These are phyloP conservation scores for Fusarium nelsonii DNA, from an alignment of 2,329 filamentous ascomycete genomes.

Conservation along the genomic window DNA sequence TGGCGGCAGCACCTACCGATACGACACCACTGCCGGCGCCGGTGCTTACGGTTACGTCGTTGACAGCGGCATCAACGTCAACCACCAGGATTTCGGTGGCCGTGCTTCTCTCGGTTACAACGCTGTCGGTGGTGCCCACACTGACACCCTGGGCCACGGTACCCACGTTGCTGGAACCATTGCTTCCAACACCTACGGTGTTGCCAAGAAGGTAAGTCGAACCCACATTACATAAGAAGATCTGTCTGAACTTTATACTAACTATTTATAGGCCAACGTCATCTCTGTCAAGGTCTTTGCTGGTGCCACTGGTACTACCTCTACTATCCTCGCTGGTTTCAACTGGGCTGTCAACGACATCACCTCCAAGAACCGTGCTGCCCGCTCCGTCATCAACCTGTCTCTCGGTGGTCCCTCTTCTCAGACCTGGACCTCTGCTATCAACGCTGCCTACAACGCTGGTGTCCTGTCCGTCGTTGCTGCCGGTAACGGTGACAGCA, in stretches of 20 bases:
- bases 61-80: constrained; percentile 69
- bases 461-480: constrained; percentile 61
- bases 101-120: constrained; percentile 58
- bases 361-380: constrained; percentile 51
- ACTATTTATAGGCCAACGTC: constrained; percentile 40
- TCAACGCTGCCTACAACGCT: constrained; percentile 54
- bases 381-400: constrained; percentile 54
- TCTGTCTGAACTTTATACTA: background rate
- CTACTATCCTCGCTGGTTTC: constrained; percentile 56
- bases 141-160: constrained; percentile 56
- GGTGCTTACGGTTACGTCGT: constrained; percentile 70
- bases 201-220: constrained; percentile 55
- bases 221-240: background rate
- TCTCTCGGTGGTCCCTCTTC: constrained; percentile 57
- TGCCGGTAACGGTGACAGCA: constrained; percentile 58
- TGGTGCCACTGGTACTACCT: constrained; percentile 36
- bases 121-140: constrained; percentile 51
- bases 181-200: constrained; percentile 56
- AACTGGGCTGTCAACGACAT: constrained; percentile 57
- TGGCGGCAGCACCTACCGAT: constrained; percentile 56
- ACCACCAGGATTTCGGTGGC: constrained; percentile 65
- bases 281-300: constrained; percentile 53
- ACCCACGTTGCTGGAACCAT: constrained; percentile 59
- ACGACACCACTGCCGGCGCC: constrained; percentile 62
- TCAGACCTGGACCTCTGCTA: constrained; percentile 56